A percentile compares a stretch with the other conserved stretches of the same genome.
phyloP scores from a whole-genome alignment of 441 rosid genomes.

The California macrophylla region DNA sequence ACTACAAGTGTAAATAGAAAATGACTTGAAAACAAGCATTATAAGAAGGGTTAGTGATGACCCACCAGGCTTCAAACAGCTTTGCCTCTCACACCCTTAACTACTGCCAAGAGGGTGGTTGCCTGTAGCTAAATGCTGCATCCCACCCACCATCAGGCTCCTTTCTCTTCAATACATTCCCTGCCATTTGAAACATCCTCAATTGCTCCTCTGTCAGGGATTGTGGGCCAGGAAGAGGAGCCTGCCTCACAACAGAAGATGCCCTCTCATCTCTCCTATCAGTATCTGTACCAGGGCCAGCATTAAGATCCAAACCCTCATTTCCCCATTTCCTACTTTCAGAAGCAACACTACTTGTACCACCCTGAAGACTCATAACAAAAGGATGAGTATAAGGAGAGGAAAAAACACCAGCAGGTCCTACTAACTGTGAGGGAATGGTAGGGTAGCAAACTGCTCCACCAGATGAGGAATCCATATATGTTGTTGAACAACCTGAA shows the following conservation, averaged over 20 bases:
- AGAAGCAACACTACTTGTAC: slow-evolving; percentile 11
- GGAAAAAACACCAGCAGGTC: slow-evolving; percentile 25
- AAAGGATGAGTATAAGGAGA: slow-evolving; percentile 33
- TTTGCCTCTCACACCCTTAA: background rate
- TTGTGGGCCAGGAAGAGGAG: slow-evolving; percentile 25
- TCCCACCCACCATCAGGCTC: slow-evolving; percentile 47
- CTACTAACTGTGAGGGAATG: slow-evolving; percentile 27
- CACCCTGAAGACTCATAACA: slow-evolving; percentile 21
- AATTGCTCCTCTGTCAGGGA: slow-evolving; percentile 28
- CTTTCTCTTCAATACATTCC: slow-evolving; percentile 31
- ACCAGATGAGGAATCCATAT: slow-evolving; percentile 29
- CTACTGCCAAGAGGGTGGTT: slow-evolving; percentile 36
- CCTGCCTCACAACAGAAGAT: slow-evolving; percentile 14
- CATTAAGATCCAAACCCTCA: slow-evolving; percentile 33
- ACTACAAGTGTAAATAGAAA: no score
- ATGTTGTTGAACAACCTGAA: slow-evolving; percentile 25
- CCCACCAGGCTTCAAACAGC: background rate
- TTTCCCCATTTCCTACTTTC: slow-evolving; percentile 35
- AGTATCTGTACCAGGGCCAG: slow-evolving; percentile 32
- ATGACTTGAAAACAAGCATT: no score
- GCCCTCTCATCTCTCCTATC: slow-evolving; percentile 30
- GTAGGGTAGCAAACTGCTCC: slow-evolving; percentile 34
- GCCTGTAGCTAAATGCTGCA: slow-evolving; percentile 23
- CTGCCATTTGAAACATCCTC: slow-evolving; percentile 25
- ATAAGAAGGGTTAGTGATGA: background rate